Evolutionary conservation across 1,284 basidiomycete genomes (phyloP).

Genomic region (Irpex rosettiformis): DNA sequence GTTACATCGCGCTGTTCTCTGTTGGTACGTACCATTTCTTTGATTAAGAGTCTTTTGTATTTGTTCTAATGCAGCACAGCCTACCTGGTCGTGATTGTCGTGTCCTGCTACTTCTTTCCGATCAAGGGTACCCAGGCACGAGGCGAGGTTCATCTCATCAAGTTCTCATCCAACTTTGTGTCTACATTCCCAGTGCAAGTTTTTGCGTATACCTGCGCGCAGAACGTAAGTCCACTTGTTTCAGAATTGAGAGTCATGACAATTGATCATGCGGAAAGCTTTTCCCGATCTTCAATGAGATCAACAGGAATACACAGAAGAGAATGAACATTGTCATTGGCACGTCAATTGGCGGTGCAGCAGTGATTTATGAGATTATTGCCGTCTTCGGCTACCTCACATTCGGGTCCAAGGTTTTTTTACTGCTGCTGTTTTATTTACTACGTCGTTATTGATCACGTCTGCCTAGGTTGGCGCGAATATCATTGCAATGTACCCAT

Average conservation of each 20-base stretch:
- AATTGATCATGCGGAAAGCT: slow-evolving; percentile 42
- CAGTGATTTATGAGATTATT: slow-evolving; percentile 79
- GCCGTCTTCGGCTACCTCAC: slow-evolving; percentile 91
- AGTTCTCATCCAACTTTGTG: slow-evolving; percentile 76
- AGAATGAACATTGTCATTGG: slow-evolving; percentile 89
- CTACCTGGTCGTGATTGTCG: slow-evolving; percentile 73
- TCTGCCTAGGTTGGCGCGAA: slow-evolving; percentile 74
- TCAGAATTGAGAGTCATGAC: not conserved
- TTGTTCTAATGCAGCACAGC: slow-evolving; percentile 34
- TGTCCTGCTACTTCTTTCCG: slow-evolving; percentile 72
- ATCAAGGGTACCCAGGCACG: slow-evolving; percentile 51
- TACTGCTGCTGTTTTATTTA: not conserved
- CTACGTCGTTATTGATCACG: not conserved
- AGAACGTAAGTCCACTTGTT: slow-evolving; percentile 65
- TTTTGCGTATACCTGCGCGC: slow-evolving; percentile 89
- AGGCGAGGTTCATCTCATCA: slow-evolving; percentile 69
- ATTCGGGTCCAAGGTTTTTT: slow-evolving; percentile 78
- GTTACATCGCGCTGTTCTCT: slow-evolving; percentile 84
- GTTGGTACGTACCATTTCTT: slow-evolving; percentile 47
- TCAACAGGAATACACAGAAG: slow-evolving; percentile 75
- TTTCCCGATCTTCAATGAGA: slow-evolving; percentile 94
- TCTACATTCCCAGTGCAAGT: slow-evolving; percentile 93
- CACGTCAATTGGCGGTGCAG: slow-evolving; percentile 80
- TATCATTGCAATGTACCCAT: slow-evolving; percentile 94
- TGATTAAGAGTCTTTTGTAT: not conserved